Evolutionary conservation across 148 eudicot genomes (phyloP).

Genomic region (Arctostaphylos glauca): DNA sequence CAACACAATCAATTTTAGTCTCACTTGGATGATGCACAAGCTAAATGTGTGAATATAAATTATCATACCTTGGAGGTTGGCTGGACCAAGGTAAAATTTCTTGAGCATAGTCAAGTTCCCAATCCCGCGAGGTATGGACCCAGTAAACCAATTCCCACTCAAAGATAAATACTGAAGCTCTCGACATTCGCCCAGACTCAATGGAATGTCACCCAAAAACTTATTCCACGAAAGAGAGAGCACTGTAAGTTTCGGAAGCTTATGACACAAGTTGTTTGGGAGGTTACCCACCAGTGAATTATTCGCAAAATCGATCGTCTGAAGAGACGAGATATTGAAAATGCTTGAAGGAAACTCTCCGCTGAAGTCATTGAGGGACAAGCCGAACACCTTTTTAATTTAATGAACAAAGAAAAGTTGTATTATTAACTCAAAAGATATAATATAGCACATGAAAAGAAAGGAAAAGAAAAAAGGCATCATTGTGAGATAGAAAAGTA

Average conservation of each 20-base stretch:
- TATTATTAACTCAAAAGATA: background rate
- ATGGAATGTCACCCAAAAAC: background rate
- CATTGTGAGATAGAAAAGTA: background rate
- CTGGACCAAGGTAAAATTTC: background rate
- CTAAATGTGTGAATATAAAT: no score
- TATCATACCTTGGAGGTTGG: background rate
- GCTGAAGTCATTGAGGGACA: background rate
- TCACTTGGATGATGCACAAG: no score
- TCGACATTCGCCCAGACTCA: background rate
- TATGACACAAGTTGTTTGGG: background rate
- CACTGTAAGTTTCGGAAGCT: background rate
- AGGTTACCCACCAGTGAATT: background rate
- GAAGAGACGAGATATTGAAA: background rate
- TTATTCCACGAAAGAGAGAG: background rate
- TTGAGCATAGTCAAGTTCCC: background rate
- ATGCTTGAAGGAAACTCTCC: background rate
- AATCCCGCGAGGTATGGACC: background rate
- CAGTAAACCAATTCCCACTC: background rate
- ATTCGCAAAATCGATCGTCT: background rate
- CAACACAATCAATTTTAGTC: no score
- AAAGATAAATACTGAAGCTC: background rate
- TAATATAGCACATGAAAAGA: background rate
- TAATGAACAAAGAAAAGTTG: background rate
- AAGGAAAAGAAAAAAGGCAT: background rate
- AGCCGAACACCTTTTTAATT: background rate